phyloP scores from a whole-genome alignment of 192 early-diverging fungal genomes.

The Linnemannia hyalina region DNA sequence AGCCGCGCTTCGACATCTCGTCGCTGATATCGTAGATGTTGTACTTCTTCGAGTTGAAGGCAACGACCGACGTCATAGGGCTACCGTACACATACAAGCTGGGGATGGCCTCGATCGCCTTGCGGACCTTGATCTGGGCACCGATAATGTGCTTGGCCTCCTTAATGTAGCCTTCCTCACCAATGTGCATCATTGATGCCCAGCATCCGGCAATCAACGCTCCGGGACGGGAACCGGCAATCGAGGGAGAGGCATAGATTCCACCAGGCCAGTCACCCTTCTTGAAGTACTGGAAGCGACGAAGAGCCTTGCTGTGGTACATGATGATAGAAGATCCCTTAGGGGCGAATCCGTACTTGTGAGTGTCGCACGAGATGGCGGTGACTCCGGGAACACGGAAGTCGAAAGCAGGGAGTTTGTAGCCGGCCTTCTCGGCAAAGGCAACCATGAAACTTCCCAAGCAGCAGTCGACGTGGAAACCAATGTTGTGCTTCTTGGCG shows the following conservation, averaged over 20 bases:
- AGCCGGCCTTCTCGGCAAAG: slow-evolving; percentile 94
- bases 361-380: slow-evolving; percentile 95
- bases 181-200: slow-evolving; percentile 92
- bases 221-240: slow-evolving; percentile 93
- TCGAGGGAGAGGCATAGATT: slow-evolving; percentile 93
- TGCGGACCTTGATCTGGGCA: slow-evolving; percentile 64
- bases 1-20: slow-evolving; percentile 82
- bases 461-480: slow-evolving; percentile 96
- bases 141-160: slow-evolving; percentile 84
- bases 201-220: slow-evolving; percentile 97
- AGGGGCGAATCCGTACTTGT: slow-evolving; percentile 99
- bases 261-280: slow-evolving; percentile 95
- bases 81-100: slow-evolving; percentile 88
- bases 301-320: slow-evolving; percentile 83
- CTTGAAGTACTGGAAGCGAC: slow-evolving; percentile 95
- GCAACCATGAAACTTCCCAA: slow-evolving; percentile 96
- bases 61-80: slow-evolving; percentile 83
- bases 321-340: slow-evolving; percentile 97
- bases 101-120: slow-evolving; percentile 73
- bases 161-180: slow-evolving; percentile 88
- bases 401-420: slow-evolving; percentile 85
- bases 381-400: slow-evolving; percentile 94
- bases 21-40: slow-evolving; percentile 91
- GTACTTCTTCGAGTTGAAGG: slow-evolving; percentile 82
- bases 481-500: slow-evolving; percentile 85